Evolutionary conservation across 2,329 filamentous ascomycete genomes (phyloP), one percentile per base, ranked within the genome.

Genomic region (Pseudogymnoascus sp.): DNA sequence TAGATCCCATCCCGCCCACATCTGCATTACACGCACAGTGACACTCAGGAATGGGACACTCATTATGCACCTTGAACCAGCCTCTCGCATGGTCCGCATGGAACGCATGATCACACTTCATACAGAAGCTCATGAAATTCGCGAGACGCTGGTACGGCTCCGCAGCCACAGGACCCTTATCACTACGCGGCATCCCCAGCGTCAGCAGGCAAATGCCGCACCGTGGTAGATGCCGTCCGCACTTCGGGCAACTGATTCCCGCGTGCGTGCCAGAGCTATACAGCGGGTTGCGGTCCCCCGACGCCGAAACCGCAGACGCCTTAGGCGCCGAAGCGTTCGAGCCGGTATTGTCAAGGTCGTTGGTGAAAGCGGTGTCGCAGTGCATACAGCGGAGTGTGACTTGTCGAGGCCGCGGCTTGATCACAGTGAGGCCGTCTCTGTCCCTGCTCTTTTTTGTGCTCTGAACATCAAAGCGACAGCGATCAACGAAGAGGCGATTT

Each of bases 401-500:
- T 74, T 91, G 89, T 33, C 86, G 79, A 2, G 84, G 84, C 0
- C 87, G 81, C 1, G 86, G 82, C 63, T 84, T 84, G 66, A 89
- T 81, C 6, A 83, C 81, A n/a, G 83, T 83, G 6, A 76, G 74
- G 41, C 87, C 88, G 61, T 85, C 81, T 61, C 84, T 83, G 63
- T 86, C 84, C 67, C 76, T 74, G 58, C 87, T 88, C 67, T 83
- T 83, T 66, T 85, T 84, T 25, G 87, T 90, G 70, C 89, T 89
- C 71, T 90, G 86, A 64, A 90, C 88, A 67, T 90, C 87, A 74
- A 92, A 93, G 69, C 87, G 88, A 61, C 89, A 88, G 55, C 90
- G 85, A 66, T 90, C 83, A 65, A 89, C 84, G 76, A 90, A 92
- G 62, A 81, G 83, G 73, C 82, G 88, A 80, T 90, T 90, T 66